Base-by-base conservation (phyloP, 495 filamentous ascomycete genomes). In the Staphylotrichum tortipilum region DNA sequence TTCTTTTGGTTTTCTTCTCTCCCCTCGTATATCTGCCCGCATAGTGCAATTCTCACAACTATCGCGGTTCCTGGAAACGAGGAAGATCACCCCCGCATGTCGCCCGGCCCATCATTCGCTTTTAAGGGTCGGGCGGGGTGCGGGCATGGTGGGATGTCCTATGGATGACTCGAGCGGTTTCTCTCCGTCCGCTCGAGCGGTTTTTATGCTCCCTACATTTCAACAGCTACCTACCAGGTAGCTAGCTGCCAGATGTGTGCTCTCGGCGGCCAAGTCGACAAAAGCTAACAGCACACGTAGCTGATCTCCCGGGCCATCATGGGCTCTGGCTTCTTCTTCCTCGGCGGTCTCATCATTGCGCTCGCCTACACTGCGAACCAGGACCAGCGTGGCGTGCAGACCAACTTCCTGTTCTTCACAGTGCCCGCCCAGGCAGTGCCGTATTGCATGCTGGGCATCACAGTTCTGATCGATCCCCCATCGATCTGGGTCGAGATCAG, bases 51-150 rank as follows among this genome's bases (percentile, higher is more conserved):
- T 69, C 82, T 54, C 82, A 65, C 68, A 70, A 64, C 87, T 91
- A 86, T 81, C 78, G 81, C 88, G 89, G 88, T 95, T 95, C 89
- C 89, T 94, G 86, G 78, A 88, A 83, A 72, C 76, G 89, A 95
- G 90, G 90, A 77, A 96, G 87, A 96, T 84, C 76, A 83, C 85
- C 88, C 85, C 81, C 83, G 78, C 79, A 80, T 77, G 77, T 70
- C 76, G 73, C 65, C 77, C 77, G 77, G 67, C 28, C 74, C 79
- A 75, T 82, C 81, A 85, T 89, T 88, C 83, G 83, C 85, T 87
- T 75, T 80, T 28, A 72, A 68, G 68, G 80, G 83, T 77, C 64
- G 73, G 81, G 73, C 72, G 79, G 75, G 80, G 79, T 87, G 84
- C 77, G 75, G 82, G 84, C 74, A 85, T 86, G 88, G 86, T 94